phyloP scores from a whole-genome alignment of 768 basidiomycete species.

The Ephemerocybe angulata region DNA sequence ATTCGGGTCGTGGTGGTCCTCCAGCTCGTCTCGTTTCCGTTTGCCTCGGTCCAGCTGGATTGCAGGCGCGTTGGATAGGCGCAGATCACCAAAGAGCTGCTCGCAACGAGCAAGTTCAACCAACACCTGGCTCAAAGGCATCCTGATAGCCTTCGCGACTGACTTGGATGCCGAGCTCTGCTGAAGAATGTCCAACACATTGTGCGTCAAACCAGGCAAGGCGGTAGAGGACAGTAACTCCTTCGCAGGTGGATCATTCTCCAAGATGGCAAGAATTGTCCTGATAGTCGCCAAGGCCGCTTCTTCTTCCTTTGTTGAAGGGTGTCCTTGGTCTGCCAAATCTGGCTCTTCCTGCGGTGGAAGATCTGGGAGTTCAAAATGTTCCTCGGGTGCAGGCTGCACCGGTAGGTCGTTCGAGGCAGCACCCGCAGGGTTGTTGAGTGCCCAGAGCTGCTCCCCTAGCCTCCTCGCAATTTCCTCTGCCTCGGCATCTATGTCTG shows the following conservation, averaged over 20 bases:
- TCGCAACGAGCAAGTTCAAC: slow-evolving; percentile 65
- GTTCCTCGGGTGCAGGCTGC: no score
- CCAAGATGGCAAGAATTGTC: slow-evolving; percentile 54
- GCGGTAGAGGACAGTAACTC: slow-evolving; percentile 48
- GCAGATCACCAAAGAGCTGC: slow-evolving; percentile 58
- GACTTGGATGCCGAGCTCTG: slow-evolving; percentile 43
- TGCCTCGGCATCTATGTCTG: slow-evolving; percentile 64
- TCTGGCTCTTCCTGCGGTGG: no score
- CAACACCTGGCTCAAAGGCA: slow-evolving; percentile 57
- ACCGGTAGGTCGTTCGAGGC: no score
- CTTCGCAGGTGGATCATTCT: slow-evolving; percentile 53
- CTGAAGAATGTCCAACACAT: slow-evolving; percentile 54
- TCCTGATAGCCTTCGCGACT: slow-evolving; percentile 51
- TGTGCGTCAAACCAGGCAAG: slow-evolving; percentile 47
- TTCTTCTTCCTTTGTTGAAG: slow-evolving; percentile 44
- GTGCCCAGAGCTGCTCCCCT: slow-evolving; percentile 76
- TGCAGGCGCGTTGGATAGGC: slow-evolving; percentile 59
- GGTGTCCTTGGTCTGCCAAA: slow-evolving; percentile 6
- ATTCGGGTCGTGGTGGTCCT: slow-evolving; percentile 23
- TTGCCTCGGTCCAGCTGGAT: slow-evolving; percentile 70
- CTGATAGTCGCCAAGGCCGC: slow-evolving; percentile 64
- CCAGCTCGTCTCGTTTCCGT: slow-evolving; percentile 62
- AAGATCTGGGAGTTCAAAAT: no score
- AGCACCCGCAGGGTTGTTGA: slow-evolving; percentile 61
- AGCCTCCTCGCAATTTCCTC: slow-evolving; percentile 70